These are phyloP conservation scores for Senna tora DNA, from an alignment of 306 rosid species.

Conservation along the genomic window DNA sequence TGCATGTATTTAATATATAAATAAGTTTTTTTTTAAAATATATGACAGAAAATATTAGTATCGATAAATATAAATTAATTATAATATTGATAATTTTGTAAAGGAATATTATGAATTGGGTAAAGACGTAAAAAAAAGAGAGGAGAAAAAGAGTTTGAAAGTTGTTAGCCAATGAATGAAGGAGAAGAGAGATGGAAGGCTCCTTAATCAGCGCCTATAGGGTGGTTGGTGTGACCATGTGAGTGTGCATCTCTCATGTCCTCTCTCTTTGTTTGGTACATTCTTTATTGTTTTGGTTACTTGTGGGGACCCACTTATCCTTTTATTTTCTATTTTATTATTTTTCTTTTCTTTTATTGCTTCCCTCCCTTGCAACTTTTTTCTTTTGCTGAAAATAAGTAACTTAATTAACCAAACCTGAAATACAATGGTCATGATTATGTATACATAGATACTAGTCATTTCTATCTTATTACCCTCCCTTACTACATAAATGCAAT, in stretches of 20 bases:
- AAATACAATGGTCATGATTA: too few species aligned
- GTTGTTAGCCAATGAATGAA: slow-evolving; percentile 28
- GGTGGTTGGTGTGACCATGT: slow-evolving; percentile 34
- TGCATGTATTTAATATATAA: too few species aligned
- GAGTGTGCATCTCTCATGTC: slow-evolving; percentile 22
- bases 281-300: slow-evolving; percentile 18
- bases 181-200: not conserved
- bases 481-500: too few species aligned
- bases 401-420: too few species aligned
- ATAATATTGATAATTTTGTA: too few species aligned
- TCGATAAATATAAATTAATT: not conserved
- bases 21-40: too few species aligned
- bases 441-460: too few species aligned
- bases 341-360: too few species aligned
- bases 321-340: slow-evolving; percentile 3
- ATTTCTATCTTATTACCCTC: too few species aligned
- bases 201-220: slow-evolving; percentile 34
- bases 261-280: slow-evolving; percentile 35
- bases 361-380: not conserved
- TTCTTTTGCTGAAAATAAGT: too few species aligned
- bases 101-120: not conserved
- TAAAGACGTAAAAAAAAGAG: not conserved
- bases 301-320: slow-evolving; percentile 31
- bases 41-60: too few species aligned
- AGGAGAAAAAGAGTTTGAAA: not conserved